Evolutionary conservation across 257 asterid genomes (phyloP).

Genomic region (Euphrasia confusa): DNA sequence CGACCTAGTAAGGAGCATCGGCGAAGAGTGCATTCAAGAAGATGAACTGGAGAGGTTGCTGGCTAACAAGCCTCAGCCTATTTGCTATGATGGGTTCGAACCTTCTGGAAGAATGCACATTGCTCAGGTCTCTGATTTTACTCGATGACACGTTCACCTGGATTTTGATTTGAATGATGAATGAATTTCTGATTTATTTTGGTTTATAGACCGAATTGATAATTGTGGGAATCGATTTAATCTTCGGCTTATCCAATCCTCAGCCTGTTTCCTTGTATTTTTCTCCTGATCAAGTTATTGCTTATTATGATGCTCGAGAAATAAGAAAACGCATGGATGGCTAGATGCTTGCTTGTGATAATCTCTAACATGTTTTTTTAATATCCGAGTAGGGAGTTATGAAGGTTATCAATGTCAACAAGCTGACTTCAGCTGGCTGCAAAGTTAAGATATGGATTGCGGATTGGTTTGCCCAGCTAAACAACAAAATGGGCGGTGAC

Average conservation of each 20-base stretch:
- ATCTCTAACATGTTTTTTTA: conserved; percentile 1
- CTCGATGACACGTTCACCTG: no score
- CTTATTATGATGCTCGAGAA: not conserved
- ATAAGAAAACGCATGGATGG: not conserved
- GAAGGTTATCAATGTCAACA: conserved; percentile 87
- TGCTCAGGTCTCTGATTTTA: conserved; percentile 54
- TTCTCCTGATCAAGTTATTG: not conserved
- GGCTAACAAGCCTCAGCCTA: conserved; percentile 57
- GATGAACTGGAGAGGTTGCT: conserved; percentile 65
- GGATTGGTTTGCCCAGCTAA: conserved; percentile 90
- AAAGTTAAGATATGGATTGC: conserved; percentile 91
- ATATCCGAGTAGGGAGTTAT: conserved; percentile 61
- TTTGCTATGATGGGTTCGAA: conserved; percentile 89
- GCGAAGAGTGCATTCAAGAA: conserved; percentile 91
- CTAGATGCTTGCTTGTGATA: conserved; percentile 9
- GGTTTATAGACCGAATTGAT: no score
- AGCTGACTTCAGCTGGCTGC: conserved; percentile 81
- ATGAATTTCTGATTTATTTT: no score
- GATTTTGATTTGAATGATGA: no score
- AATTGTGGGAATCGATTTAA: no score
- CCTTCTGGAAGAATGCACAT: conserved; percentile 98
- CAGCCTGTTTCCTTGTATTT: no score
- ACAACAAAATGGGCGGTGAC: conserved; percentile 92
- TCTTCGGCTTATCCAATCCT: no score
- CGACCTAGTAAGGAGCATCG: conserved; percentile 62